Evolutionary conservation across 169 alveolate genomes (phyloP), one percentile per base, ranked within the genome.

Genomic region (Toxoplasma gondii): DNA sequence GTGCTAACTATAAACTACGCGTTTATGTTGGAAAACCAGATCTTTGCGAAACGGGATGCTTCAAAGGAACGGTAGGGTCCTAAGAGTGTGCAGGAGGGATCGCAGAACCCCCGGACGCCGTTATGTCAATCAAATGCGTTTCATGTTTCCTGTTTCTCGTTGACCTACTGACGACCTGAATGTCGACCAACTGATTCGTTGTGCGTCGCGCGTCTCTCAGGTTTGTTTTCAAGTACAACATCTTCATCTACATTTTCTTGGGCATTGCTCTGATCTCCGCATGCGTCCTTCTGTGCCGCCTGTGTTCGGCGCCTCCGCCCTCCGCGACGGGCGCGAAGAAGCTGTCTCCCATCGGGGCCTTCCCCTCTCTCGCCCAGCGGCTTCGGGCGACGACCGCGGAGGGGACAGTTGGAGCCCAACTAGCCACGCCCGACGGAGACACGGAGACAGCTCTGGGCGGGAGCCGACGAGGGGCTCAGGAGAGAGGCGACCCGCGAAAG

Each of bases 191-290:
- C n/a, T n/a, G n/a, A 31, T 64, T 16, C 29, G 49, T 80, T 31
- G 7, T 80, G 16, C 88, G 45, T 4, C 36, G 7, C 12, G 44
- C 41, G 41, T 24, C 31, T 82, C 38, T 24, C 90, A 82, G 90
- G 90, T 82, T 82, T 24, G 38, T 82, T 27, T 82, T 82, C 90
- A 82, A 82, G 90, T 82, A 82, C 90, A 82, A 43, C 67, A 41
- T 82, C 69, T 82, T 82, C 67, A 43, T 82, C 90, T 82, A 82
- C 38, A 10, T 82, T 27, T 36, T 82, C 24, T 34, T 82, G 67
- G 38, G 19, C 17, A 10, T 27, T 19, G 34, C 16, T 0, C 36
- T 82, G 34, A 29, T 82, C n/a, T 19, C 90, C 39, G 90, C 90
- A 10, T 10, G 5, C 39, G 90, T 41, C 69, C 69, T 38, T 39